phyloP scores from a whole-genome alignment of 352 stramenopile species.

The Chrysophaeum taylorii region DNA sequence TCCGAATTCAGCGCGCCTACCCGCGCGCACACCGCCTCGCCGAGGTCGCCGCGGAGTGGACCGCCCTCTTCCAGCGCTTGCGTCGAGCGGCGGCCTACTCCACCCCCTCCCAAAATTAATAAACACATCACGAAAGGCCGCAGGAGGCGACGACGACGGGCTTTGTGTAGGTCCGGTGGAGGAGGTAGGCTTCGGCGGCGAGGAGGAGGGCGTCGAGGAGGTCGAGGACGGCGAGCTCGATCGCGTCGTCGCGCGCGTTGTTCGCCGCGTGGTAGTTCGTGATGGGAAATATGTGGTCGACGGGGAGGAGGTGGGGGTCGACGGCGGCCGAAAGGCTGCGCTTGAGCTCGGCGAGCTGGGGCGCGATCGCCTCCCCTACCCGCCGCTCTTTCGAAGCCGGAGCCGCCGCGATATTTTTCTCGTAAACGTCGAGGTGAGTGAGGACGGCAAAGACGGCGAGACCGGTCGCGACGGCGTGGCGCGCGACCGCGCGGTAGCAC shows the following conservation, averaged over 20 bases:
- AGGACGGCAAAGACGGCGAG: neutral
- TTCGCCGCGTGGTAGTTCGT: neutral
- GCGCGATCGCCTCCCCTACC: neutral
- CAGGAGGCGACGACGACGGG: no score
- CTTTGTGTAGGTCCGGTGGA: no score
- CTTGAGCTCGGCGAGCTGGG: neutral
- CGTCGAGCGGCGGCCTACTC: slow-evolving; percentile 8
- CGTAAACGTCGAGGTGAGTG: slow-evolving; percentile 3
- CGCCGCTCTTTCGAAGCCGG: neutral
- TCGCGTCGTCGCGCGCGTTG: neutral
- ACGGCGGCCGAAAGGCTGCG: neutral
- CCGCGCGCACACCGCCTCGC: slow-evolving; percentile 21
- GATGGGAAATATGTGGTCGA: neutral
- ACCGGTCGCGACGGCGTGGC: neutral
- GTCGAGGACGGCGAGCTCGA: slow-evolving; percentile 4
- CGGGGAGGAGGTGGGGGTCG: neutral
- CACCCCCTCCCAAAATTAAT: no score
- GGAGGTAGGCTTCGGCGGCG: neutral
- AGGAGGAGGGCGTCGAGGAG: neutral
- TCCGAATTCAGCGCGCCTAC: neutral
- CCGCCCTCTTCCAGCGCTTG: slow-evolving; percentile 23
- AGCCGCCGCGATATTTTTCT: neutral
- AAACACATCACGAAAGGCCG: no score
- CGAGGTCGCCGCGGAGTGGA: slow-evolving; percentile 32
- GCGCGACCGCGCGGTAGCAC: neutral